A percentile compares a stretch with the other conserved stretches of the same genome.
Evolutionary conservation across 495 filamentous ascomycete species (phyloP).

Genomic region (Lasiosphaeria ovina): DNA sequence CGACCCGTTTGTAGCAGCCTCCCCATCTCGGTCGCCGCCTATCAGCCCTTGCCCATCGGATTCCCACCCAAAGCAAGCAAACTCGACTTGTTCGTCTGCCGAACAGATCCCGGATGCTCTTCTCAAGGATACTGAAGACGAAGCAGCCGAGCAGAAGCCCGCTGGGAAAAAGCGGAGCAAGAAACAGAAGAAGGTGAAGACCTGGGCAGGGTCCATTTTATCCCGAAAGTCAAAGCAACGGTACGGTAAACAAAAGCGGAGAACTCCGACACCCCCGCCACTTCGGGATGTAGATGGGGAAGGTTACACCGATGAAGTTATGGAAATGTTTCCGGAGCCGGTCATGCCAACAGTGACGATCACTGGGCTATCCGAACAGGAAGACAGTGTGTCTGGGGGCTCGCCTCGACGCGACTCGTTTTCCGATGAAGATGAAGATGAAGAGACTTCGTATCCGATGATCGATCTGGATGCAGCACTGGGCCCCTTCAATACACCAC

Average conservation of each 20-base stretch:
- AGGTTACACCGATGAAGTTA: constrained; percentile 7
- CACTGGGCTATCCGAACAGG: constrained; percentile 26
- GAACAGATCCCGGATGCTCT: constrained; percentile 17
- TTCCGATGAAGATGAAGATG: constrained; percentile 55
- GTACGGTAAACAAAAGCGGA: constrained; percentile 40
- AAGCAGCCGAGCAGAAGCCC: constrained; percentile 18
- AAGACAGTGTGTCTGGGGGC: constrained; percentile 23
- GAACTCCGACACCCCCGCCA: constrained; percentile 43
- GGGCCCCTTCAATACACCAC: constrained; percentile 84
- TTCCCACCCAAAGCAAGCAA: constrained; percentile 26
- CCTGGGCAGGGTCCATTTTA: constrained; percentile 76
- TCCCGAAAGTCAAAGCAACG: constrained; percentile 59
- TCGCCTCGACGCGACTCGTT: constrained; percentile 12
- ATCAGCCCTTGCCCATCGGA: constrained; percentile 40
- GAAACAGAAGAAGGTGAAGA: constrained; percentile 75
- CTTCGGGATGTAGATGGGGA: constrained; percentile 17
- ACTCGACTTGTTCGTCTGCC: constrained; percentile 9
- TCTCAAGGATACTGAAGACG: constrained; percentile 2
- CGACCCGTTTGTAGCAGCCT: constrained; percentile 42
- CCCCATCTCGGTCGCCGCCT: constrained; percentile 40
- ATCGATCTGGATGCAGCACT: constrained; percentile 97
- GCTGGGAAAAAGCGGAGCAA: constrained; percentile 56
- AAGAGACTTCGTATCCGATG: constrained; percentile 63
- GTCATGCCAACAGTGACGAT: constrained; percentile 27
- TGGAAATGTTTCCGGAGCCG: constrained; percentile 24